phyloP scores from a whole-genome alignment of 2,329 filamentous ascomycete genomes.

The Aaosphaeria arxii region DNA sequence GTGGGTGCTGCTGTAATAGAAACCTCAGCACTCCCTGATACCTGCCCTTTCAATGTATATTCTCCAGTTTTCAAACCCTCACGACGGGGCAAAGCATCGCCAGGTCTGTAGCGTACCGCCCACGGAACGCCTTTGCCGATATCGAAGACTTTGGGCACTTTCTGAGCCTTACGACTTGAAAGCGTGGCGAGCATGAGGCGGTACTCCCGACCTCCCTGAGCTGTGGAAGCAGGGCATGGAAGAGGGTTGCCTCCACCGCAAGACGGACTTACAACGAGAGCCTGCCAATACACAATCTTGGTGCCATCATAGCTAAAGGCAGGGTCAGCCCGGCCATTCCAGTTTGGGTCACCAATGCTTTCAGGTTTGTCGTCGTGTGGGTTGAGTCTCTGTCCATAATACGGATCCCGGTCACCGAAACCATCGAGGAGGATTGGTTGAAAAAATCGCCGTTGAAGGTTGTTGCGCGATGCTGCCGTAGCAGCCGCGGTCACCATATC shows the following conservation, averaged over 20 bases:
- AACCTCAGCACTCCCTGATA: conserved; percentile 7
- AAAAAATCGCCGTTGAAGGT: conserved; percentile 45
- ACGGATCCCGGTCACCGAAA: conserved; percentile 42
- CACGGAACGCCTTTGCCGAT: conserved; percentile 31
- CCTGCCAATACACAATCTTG: conserved; percentile 41
- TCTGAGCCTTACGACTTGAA: conserved; percentile 27
- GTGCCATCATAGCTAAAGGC: conserved; percentile 41
- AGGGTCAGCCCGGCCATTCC: conserved; percentile 47
- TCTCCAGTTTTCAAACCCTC: background rate
- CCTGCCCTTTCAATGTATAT: conserved; percentile 1
- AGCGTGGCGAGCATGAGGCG: conserved; percentile 43
- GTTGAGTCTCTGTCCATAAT: conserved; percentile 46
- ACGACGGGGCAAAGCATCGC: background rate
- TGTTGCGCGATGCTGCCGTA: conserved; percentile 44
- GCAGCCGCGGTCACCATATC: conserved; percentile 23
- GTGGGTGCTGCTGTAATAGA: conserved; percentile 4
- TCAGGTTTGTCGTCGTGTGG: conserved; percentile 1
- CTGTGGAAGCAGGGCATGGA: conserved; percentile 39
- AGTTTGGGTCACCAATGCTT: conserved; percentile 42
- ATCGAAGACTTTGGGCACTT: conserved; percentile 9
- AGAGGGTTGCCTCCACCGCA: conserved; percentile 45
- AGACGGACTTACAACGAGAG: conserved; percentile 33
- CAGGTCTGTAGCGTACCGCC: conserved; percentile 28
- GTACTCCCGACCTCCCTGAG: conserved; percentile 33
- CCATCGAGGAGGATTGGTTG: conserved; percentile 42